phyloP scores from a whole-genome alignment of 2,329 filamentous ascomycete genomes.

The Thelonectria blattea region DNA sequence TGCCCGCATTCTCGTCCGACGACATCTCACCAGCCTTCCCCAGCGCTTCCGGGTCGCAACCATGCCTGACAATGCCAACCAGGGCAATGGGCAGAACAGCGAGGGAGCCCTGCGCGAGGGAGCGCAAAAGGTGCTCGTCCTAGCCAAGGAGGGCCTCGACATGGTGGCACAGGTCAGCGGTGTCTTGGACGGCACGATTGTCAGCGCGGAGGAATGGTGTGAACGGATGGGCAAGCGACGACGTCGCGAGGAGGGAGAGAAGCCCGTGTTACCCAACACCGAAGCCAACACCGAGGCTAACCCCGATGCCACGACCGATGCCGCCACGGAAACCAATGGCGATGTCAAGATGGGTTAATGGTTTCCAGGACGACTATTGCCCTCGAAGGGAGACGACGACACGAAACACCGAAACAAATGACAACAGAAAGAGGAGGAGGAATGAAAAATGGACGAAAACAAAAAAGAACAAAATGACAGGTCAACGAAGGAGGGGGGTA shows the following conservation, averaged over 20 bases:
- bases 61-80: conserved; percentile 45
- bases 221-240: conserved; percentile 67
- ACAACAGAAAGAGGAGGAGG: not conserved
- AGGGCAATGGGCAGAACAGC: conserved; percentile 42
- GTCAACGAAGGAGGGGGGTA: not conserved
- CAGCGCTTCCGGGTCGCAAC: conserved; percentile 80
- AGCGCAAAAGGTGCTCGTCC: conserved; percentile 79
- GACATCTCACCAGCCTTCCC: conserved; percentile 83
- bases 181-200: conserved; percentile 86
- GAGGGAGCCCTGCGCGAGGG: conserved; percentile 53
- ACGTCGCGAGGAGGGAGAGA: conserved; percentile 37
- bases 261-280: conserved; percentile 33
- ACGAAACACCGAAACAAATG: conserved; percentile 2
- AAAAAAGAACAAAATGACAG: conserved; percentile 7
- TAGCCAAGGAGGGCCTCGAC: conserved; percentile 89
- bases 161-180: conserved; percentile 93
- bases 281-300: too few species aligned
- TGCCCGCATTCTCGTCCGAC: conserved; percentile 79
- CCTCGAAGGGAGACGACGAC: not conserved
- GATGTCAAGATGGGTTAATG: conserved; percentile 40
- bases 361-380: not conserved
- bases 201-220: conserved; percentile 91
- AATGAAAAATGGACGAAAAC: not conserved
- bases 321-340: conserved; percentile 30
- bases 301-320: too few species aligned